Evolutionary conservation across 2,329 filamentous ascomycete species (phyloP).

Genomic region (Cladobotryum mycophilum): DNA sequence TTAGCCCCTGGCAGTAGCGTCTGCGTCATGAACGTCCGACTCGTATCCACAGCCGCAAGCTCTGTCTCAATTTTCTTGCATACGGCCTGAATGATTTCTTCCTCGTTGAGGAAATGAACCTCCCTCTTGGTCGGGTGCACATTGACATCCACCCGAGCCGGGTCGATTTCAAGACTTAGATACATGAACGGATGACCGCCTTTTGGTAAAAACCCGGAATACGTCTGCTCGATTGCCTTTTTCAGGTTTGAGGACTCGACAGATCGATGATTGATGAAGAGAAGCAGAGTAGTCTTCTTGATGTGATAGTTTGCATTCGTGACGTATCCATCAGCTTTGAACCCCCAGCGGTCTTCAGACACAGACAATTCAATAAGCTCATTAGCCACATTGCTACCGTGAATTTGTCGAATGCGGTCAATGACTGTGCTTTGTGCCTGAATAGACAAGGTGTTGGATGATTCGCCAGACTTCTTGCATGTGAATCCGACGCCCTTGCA

Average conservation of each 20-base stretch:
- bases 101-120: constrained; percentile 95
- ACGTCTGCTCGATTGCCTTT: constrained; percentile 86
- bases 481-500: constrained; percentile 88
- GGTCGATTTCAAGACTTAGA: constrained; percentile 86
- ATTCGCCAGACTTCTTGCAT: constrained; percentile 93
- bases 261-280: constrained; percentile 95
- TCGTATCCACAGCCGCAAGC: constrained; percentile 83
- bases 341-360: constrained; percentile 72
- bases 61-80: constrained; percentile 73
- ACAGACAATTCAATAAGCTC: constrained; percentile 74
- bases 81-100: constrained; percentile 85
- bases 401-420: constrained; percentile 85
- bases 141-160: constrained; percentile 89
- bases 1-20: constrained; percentile 69
- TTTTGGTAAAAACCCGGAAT: constrained; percentile 81
- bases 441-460: constrained; percentile 74
- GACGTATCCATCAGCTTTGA: constrained; percentile 71
- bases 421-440: constrained; percentile 63
- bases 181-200: constrained; percentile 93
- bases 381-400: constrained; percentile 77
- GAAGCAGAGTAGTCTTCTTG: constrained; percentile 77
- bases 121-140: constrained; percentile 96
- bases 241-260: constrained; percentile 87
- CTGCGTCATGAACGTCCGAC: constrained; percentile 90
- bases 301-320: constrained; percentile 94